Evolutionary conservation across 2,329 filamentous ascomycete genomes (phyloP).

Genomic region (Cytospora paraplurivora): DNA sequence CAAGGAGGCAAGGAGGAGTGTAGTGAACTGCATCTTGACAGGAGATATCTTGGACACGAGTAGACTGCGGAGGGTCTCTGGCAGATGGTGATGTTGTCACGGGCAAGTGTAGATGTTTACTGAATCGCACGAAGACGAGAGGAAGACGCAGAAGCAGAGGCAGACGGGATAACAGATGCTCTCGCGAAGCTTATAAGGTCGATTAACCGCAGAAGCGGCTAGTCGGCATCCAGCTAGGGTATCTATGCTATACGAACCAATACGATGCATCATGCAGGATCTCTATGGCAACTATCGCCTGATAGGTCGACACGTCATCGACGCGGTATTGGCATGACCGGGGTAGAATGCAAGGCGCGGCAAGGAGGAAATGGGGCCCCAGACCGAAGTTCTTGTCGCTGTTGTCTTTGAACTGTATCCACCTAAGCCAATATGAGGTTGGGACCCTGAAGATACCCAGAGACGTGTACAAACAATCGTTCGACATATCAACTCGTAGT

Average conservation of each 20-base stretch:
- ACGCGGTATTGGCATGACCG: slow-evolving; percentile 13
- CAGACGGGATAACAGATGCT: neutral
- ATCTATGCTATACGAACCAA: slow-evolving; percentile 5
- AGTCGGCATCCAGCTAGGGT: slow-evolving; percentile 4
- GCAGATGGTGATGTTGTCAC: neutral
- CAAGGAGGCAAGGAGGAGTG: slow-evolving; percentile 15
- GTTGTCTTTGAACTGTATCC: neutral
- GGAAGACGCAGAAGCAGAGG: neutral
- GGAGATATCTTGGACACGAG: neutral
- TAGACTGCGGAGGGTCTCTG: neutral
- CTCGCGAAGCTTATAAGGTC: slow-evolving; percentile 9
- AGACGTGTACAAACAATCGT: neutral
- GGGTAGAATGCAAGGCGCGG: slow-evolving; percentile 15
- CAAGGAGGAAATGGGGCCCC: slow-evolving; percentile 7
- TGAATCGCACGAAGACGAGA: slow-evolving; percentile 1
- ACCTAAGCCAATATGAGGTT: neutral
- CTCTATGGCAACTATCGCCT: slow-evolving; percentile 3
- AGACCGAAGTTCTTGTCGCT: neutral
- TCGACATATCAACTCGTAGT: neutral
- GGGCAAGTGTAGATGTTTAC: neutral
- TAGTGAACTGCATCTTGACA: slow-evolving; percentile 18
- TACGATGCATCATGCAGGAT: slow-evolving; percentile 18
- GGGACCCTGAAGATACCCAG: neutral
- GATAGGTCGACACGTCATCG: slow-evolving; percentile 21
- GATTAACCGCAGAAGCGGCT: slow-evolving; percentile 3